These are phyloP conservation scores for Peronospora destructor DNA, from an alignment of 352 stramenopile species.

Conservation along the genomic window DNA sequence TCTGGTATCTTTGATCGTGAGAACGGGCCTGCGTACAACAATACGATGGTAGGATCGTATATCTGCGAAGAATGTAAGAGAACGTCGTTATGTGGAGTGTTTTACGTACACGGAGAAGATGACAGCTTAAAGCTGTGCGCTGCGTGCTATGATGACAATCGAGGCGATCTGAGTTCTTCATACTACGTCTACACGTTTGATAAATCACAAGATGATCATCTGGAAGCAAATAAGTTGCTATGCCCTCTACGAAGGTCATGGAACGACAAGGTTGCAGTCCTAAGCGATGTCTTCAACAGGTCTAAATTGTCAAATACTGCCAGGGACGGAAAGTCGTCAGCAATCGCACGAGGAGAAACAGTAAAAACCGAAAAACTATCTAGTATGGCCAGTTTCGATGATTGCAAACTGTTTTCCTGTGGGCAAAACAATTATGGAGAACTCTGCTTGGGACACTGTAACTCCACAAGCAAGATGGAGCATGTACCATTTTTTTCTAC, in stretches of 20 bases:
- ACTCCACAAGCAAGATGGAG: slow-evolving; percentile 82
- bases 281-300: slow-evolving; percentile 34
- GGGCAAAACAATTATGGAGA: slow-evolving; percentile 88
- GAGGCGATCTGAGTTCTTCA: slow-evolving; percentile 39
- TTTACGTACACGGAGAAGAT: slow-evolving; percentile 58
- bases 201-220: slow-evolving; percentile 32
- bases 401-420: slow-evolving; percentile 83
- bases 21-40: slow-evolving; percentile 74
- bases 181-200: slow-evolving; percentile 40
- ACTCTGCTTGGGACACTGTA: slow-evolving; percentile 79
- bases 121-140: slow-evolving; percentile 54
- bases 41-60: slow-evolving; percentile 33
- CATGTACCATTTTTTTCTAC: slow-evolving; percentile 79
- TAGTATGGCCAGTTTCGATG: slow-evolving; percentile 46
- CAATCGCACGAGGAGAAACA: slow-evolving; percentile 5
- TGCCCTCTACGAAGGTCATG: slow-evolving; percentile 49
- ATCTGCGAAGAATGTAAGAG: slow-evolving; percentile 62
- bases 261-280: slow-evolving; percentile 40
- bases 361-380: slow-evolving; percentile 5
- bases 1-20: slow-evolving; percentile 76
- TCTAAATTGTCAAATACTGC: slow-evolving; percentile 17
- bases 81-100: slow-evolving; percentile 35
- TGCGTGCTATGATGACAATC: slow-evolving; percentile 74
- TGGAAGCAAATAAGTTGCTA: slow-evolving; percentile 30
- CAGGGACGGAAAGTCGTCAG: slow-evolving; percentile 3